Percentiles rank a stretch among this genome's conserved stretches.
These are phyloP conservation scores for Zymoseptoria crescenta DNA, from an alignment of 2,329 filamentous ascomycete species.

Conservation along the genomic window DNA sequence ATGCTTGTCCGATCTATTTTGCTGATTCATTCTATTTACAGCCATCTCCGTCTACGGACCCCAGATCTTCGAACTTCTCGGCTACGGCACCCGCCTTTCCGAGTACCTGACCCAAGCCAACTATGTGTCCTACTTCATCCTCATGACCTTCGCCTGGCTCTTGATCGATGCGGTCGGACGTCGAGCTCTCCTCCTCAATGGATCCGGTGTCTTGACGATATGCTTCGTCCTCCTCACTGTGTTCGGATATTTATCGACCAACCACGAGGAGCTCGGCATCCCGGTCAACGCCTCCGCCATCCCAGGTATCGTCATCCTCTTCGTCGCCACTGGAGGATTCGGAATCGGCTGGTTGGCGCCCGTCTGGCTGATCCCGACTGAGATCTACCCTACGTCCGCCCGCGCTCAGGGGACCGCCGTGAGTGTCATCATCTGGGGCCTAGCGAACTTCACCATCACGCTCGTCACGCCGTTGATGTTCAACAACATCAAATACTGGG, in stretches of 20 bases:
- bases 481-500: constrained; percentile 51
- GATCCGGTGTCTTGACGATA: constrained; percentile 41
- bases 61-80: constrained; percentile 56
- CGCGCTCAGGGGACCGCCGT: constrained; percentile 49
- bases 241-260: constrained; percentile 43
- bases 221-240: constrained; percentile 47
- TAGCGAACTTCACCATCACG: constrained; percentile 52
- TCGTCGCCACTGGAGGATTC: constrained; percentile 52
- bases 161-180: constrained; percentile 51
- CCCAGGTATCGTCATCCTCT: constrained; percentile 46
- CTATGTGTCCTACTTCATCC: constrained; percentile 52
- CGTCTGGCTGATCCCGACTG: constrained; percentile 53
- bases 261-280: constrained; percentile 33
- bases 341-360: constrained; percentile 54
- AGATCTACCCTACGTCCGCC: constrained; percentile 50
- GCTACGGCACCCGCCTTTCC: constrained; percentile 44
- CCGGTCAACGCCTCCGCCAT: constrained; percentile 40
- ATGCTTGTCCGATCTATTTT: background rate
- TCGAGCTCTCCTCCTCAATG: constrained; percentile 46
- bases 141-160: constrained; percentile 56
- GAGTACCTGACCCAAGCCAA: constrained; percentile 54
- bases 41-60: constrained; percentile 57
- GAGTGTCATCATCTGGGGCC: constrained; percentile 49
- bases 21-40: constrained; percentile 12
- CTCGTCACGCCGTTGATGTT: constrained; percentile 52